Evolutionary conservation across 2,329 filamentous ascomycete species (phyloP).

Genomic region (Endoconidiophora laricicola): DNA sequence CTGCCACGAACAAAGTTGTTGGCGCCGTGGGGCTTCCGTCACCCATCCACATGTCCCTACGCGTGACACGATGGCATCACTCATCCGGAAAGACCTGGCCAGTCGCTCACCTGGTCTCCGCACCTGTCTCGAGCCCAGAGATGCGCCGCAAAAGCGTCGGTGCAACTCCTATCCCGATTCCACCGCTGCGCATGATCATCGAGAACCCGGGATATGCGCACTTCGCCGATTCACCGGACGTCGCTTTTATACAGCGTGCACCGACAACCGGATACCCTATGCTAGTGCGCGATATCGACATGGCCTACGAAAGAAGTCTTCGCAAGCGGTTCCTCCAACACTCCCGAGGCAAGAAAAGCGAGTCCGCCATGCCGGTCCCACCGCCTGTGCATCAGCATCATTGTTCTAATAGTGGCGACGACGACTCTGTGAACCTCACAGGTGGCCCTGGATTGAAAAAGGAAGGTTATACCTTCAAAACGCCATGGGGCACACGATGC

Average conservation of each 20-base stretch:
- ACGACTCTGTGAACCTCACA: constrained; percentile 13
- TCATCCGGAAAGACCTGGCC: constrained; percentile 7
- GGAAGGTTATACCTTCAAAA: constrained; percentile 59
- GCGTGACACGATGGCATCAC: constrained; percentile 9
- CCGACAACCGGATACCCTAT: constrained; percentile 3
- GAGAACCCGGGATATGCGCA: constrained; percentile 10
- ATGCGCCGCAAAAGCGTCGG: constrained; percentile 6
- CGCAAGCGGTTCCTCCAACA: constrained; percentile 10
- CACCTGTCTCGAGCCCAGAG: constrained; percentile 3
- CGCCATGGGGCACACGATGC: constrained; percentile 76
- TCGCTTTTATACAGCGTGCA: constrained; percentile 9
- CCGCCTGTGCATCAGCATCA: background rate
- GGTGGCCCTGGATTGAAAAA: constrained; percentile 34
- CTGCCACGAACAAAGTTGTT: constrained; percentile 2
- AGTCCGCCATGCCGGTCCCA: background rate
- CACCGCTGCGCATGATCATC: constrained; percentile 9
- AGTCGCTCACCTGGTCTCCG: constrained; percentile 7
- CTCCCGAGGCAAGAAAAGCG: constrained; percentile 11
- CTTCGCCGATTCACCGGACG: constrained; percentile 13
- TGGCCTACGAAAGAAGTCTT: constrained; percentile 35
- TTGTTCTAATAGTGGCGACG: constrained; percentile 2
- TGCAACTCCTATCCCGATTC: constrained; percentile 1
- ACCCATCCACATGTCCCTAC: constrained; percentile 7
- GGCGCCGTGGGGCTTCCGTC: constrained; percentile 5
- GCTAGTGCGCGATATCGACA: constrained; percentile 37